phyloP scores from a whole-genome alignment of 2,329 filamentous ascomycete genomes.

The Sarocladiaceae sp. region DNA sequence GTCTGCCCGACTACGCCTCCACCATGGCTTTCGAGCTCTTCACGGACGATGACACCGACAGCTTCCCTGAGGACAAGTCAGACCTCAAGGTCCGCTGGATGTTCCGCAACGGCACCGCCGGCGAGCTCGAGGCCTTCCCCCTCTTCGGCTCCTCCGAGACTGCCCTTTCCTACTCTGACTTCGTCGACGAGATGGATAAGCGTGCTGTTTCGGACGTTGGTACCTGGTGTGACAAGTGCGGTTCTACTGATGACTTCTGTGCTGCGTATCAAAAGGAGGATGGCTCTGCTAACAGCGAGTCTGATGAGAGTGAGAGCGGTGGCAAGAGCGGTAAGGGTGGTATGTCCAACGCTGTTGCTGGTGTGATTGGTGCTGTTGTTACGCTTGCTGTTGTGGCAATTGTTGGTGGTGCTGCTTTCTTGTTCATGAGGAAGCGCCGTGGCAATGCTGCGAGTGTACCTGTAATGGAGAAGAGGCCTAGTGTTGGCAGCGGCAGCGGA shows the following conservation, averaged over 20 bases:
- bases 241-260: slow-evolving; percentile 24
- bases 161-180: slow-evolving; percentile 23
- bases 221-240: slow-evolving; percentile 26
- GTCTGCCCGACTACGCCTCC: slow-evolving; percentile 30
- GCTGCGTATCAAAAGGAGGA: slow-evolving; percentile 24
- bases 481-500: slow-evolving; percentile 1
- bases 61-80: slow-evolving; percentile 21
- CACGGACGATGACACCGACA: slow-evolving; percentile 16
- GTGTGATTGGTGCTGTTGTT: slow-evolving; percentile 28
- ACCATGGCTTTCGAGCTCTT: slow-evolving; percentile 32
- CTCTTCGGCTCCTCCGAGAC: slow-evolving; percentile 25
- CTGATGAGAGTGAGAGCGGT: background rate
- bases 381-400: slow-evolving; percentile 24
- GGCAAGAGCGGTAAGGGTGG: slow-evolving; percentile 13
- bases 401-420: slow-evolving; percentile 16
- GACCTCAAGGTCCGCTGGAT: slow-evolving; percentile 28
- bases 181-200: slow-evolving; percentile 23
- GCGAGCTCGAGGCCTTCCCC: slow-evolving; percentile 22
- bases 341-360: slow-evolving; percentile 29
- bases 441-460: slow-evolving; percentile 19
- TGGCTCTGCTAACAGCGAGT: slow-evolving; percentile 9
- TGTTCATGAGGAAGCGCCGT: slow-evolving; percentile 19
- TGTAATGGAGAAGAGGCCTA: slow-evolving; percentile 9
- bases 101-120: slow-evolving; percentile 29
- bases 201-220: slow-evolving; percentile 23